Evolutionary conservation across 2,329 filamentous ascomycete genomes (phyloP).

Genomic region (Chaetomiaceae sp.): DNA sequence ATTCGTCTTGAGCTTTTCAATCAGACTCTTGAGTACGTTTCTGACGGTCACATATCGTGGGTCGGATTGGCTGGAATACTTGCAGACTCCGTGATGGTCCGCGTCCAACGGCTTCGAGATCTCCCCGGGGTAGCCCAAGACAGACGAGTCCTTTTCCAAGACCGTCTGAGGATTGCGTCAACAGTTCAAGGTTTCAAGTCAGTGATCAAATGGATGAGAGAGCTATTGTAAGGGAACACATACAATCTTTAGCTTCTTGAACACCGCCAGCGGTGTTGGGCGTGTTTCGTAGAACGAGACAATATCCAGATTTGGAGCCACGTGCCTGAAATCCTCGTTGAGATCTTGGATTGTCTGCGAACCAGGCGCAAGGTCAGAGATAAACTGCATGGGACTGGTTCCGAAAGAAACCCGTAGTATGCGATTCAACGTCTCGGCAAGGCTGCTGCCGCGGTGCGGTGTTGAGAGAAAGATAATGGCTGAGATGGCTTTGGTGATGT

Average conservation of each 20-base stretch:
- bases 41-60: conserved; percentile 32
- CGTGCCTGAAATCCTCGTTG: conserved; percentile 28
- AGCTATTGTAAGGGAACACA: too few relatives aligned
- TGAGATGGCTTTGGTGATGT: conserved; percentile 24
- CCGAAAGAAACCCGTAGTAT: conserved; percentile 22
- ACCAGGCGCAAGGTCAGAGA: conserved; percentile 25
- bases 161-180: conserved; percentile 7
- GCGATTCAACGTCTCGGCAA: conserved; percentile 28
- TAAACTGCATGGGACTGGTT: conserved; percentile 24
- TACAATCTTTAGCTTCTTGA: conserved; percentile 3
- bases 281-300: conserved; percentile 27
- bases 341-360: conserved; percentile 22
- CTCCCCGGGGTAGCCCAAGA: conserved; percentile 38
- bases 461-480: conserved; percentile 31
- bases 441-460: conserved; percentile 28
- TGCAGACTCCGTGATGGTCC: conserved; percentile 39
- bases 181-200: not conserved
- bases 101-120: conserved; percentile 33
- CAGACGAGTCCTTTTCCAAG: conserved; percentile 32
- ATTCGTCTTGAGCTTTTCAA: not conserved
- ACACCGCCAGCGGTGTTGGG: conserved; percentile 7
- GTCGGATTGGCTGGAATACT: conserved; percentile 32
- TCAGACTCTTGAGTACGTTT: conserved; percentile 26
- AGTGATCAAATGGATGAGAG: too few relatives aligned
- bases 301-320: conserved; percentile 22